A percentile compares a stretch with the other conserved stretches of the same genome.
These are phyloP conservation scores for Vitis rupestris DNA, from an alignment of 164 flowering plant species.

Conservation along the genomic window DNA sequence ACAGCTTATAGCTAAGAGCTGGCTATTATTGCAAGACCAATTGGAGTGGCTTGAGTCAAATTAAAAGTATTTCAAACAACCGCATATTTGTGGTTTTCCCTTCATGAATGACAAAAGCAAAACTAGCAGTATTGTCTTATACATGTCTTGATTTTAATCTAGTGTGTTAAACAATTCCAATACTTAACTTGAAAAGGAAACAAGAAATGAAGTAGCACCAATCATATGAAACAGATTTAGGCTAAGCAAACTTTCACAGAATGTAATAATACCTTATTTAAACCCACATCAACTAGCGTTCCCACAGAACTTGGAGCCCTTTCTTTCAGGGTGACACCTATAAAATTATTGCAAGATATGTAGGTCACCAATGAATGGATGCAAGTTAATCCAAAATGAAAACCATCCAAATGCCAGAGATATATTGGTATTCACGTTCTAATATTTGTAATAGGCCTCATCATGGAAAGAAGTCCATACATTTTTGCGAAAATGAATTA, in stretches of 20 bases:
- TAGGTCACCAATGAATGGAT: not conserved
- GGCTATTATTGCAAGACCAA: too few species aligned
- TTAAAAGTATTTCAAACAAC: too few species aligned
- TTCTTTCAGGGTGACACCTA: constrained; percentile 75
- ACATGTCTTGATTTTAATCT: too few species aligned
- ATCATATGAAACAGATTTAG: not conserved
- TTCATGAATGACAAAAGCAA: not conserved
- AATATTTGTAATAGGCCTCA: too few species aligned
- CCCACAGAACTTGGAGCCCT: constrained; percentile 47
- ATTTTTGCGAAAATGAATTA: not conserved
- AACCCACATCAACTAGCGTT: constrained; percentile 91
- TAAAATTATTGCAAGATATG: constrained; percentile 4
- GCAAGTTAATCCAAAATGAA: not conserved
- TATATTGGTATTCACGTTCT: not conserved
- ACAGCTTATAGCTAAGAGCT: too few species aligned
- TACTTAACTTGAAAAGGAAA: too few species aligned
- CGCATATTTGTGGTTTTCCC: too few species aligned
- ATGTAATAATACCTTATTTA: constrained; percentile 58
- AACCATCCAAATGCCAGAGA: not conserved
- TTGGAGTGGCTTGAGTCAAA: too few species aligned
- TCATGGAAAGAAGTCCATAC: too few species aligned
- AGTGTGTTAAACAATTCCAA: not conserved
- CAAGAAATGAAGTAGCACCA: not conserved
- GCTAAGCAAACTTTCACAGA: constrained; percentile 1
- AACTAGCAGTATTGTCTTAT: not conserved